Percentiles rank a stretch among this genome's conserved stretches.
phyloP scores from a whole-genome alignment of 805 yeast genomes.

The Lipomyces yamanashiensis region DNA sequence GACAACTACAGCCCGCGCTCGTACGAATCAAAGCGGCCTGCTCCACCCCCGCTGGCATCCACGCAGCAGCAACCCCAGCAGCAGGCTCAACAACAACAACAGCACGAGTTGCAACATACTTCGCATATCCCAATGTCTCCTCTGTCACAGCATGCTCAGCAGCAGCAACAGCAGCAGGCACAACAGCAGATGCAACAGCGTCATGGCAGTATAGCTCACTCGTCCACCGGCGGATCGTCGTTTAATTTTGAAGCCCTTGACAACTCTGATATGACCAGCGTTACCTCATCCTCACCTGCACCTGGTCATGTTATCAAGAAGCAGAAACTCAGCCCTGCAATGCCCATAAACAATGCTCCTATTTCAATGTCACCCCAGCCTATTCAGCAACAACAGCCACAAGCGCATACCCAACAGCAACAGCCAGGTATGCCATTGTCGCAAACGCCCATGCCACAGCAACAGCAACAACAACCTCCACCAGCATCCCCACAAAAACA shows the following conservation, averaged over 20 bases:
- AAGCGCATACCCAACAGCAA: background rate
- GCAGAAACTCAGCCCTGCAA: constrained; percentile 22
- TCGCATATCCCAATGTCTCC: constrained; percentile 5
- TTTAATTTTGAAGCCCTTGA: constrained; percentile 30
- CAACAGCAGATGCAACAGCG: constrained; percentile 16
- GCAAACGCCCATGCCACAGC: constrained; percentile 5
- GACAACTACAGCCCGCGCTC: constrained; percentile 9
- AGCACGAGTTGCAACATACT: constrained; percentile 6
- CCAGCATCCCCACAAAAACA: constrained; percentile 7
- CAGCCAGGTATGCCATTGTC: background rate
- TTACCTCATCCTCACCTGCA: constrained; percentile 16
- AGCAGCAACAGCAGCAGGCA: constrained; percentile 17
- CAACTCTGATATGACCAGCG: constrained; percentile 22
- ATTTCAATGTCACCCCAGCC: background rate
- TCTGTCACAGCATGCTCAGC: constrained; percentile 14
- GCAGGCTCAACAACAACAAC: constrained; percentile 15
- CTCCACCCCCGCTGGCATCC: background rate
- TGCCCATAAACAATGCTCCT: constrained; percentile 8
- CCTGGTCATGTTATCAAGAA: constrained; percentile 23
- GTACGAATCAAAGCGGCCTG: constrained; percentile 7
- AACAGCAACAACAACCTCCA: constrained; percentile 6
- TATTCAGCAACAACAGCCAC: constrained; percentile 5
- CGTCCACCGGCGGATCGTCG: constrained; percentile 10
- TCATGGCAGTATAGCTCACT: constrained; percentile 8
- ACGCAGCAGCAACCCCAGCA: constrained; percentile 3